Percentiles rank a stretch among this genome's conserved stretches.
phyloP scores from a whole-genome alignment of 164 flowering plant species.

The Taxillus chinensis region DNA sequence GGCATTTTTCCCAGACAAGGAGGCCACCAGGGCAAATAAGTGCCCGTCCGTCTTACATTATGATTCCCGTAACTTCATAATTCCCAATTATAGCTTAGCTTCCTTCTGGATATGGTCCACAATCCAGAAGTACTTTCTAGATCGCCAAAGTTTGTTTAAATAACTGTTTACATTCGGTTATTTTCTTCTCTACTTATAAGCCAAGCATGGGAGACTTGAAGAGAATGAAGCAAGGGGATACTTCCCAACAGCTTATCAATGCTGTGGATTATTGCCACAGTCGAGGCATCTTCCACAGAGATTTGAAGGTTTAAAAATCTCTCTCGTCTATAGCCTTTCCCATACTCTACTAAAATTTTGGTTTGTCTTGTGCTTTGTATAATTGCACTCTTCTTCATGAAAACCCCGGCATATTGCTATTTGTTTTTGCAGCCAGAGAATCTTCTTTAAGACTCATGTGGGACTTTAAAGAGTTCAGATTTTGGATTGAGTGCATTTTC shows the following conservation, averaged over 20 bases:
- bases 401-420: constrained; percentile 1
- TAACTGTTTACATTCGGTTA: constrained; percentile 3
- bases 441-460: constrained; percentile 35
- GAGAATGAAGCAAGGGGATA: constrained; percentile 83
- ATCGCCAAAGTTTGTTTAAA: no score
- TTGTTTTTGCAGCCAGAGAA: constrained; percentile 36
- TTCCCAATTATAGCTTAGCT: no score
- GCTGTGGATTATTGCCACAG: constrained; percentile 90
- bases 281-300: constrained; percentile 83
- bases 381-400: not conserved
- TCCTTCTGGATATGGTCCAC: no score
- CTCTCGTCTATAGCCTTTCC: not conserved
- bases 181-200: constrained; percentile 26
- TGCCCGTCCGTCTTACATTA: not conserved
- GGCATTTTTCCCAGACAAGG: not conserved
- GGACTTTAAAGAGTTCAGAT: constrained; percentile 44
- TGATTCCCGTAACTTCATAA: no score
- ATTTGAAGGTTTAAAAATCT: constrained; percentile 53
- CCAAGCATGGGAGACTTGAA: constrained; percentile 54
- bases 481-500: constrained; percentile 47
- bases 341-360: not conserved
- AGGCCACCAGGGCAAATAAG: no score
- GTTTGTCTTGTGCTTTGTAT: not conserved
- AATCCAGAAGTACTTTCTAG: no score
- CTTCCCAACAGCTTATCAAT: constrained; percentile 80